Conservation (phyloP, 2,329 filamentous ascomycete genomes). For the Mycosphaerella sp. region DNA sequence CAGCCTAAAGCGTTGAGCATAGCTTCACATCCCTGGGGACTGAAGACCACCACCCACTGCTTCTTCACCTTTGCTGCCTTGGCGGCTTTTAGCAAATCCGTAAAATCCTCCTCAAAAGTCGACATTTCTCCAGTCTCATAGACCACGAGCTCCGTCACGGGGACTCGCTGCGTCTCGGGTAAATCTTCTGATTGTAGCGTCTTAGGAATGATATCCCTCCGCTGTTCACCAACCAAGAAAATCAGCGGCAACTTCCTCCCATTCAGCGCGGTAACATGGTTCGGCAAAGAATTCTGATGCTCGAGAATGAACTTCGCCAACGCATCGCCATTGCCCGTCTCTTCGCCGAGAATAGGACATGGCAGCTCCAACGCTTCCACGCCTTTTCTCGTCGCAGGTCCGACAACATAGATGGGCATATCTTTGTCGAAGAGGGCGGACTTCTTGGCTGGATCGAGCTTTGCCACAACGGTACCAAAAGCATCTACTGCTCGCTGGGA, state of each 20-base stretch:
- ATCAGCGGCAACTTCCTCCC: slow-evolving; percentile 57
- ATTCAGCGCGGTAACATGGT: slow-evolving; percentile 27
- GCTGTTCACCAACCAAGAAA: slow-evolving; percentile 85
- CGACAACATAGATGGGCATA: slow-evolving; percentile 69
- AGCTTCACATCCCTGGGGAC: slow-evolving; percentile 55
- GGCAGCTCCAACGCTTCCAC: slow-evolving; percentile 50
- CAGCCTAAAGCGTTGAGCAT: slow-evolving; percentile 52
- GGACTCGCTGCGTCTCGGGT: slow-evolving; percentile 48
- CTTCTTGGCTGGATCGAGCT: slow-evolving; percentile 37
- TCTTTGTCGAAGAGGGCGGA: slow-evolving; percentile 40
- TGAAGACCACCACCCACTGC: slow-evolving; percentile 71
- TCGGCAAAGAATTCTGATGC: slow-evolving; percentile 56
- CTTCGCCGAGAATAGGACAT: slow-evolving; percentile 64
- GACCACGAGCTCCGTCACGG: slow-evolving; percentile 71
- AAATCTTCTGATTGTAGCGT: slow-evolving; percentile 59
- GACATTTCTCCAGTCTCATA: slow-evolving; percentile 82
- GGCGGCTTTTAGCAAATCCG: slow-evolving; percentile 39
- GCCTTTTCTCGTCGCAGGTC: slow-evolving; percentile 72
- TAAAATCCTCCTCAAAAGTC: slow-evolving; percentile 66
- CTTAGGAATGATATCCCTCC: slow-evolving; percentile 82
- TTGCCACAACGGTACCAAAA: slow-evolving; percentile 58
- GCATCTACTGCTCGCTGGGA: slow-evolving; percentile 79
- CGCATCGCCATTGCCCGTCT: slow-evolving; percentile 77
- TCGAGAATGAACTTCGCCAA: slow-evolving; percentile 71
- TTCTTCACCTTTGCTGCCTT: slow-evolving; percentile 30